Base-by-base conservation (phyloP, 2,329 filamentous ascomycete species). In the Nemania diffusa region DNA sequence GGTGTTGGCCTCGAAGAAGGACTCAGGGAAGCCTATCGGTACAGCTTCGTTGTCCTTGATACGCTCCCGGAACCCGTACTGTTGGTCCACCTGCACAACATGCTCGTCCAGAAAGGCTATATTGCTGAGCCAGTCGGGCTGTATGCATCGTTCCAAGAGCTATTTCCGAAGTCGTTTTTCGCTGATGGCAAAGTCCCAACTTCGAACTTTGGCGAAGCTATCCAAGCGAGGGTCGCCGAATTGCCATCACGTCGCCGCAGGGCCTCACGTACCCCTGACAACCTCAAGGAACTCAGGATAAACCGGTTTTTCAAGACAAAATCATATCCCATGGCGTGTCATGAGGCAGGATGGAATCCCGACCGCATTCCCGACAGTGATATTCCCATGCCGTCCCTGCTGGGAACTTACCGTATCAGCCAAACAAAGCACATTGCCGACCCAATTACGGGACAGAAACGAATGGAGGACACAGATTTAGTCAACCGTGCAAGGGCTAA, bases 61-160 rank as follows among this genome's bases (percentile, higher is more conserved):
- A 62, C 52, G 3, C 72, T 82, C 0, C 77, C 76, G 0, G 83
- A 85, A 50, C 75, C 80, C 1, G 72, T 80, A 0, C 67, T 80
- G 24, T 51, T 82, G 3, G 63, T 85, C 0, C 84, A 85, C 66
- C 73, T 85, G 5, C 79, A 85, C 74, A 84, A 84, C 71, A 82
- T 84, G 79, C 78, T 85, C 2, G 77, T 83, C 0, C 70, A 81
- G 52, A 81, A 77, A 52, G 79, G 79, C 0, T 79, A 81, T 44
- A 75, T 85, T n/a, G 65, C 57, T 1, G 27, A 75, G 29, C 73
- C 74, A 1, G 59, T 82, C 1, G 76, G 73, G 1, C 44, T 84
- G 3, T 83, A 75, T 52, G 67, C 44, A 1, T 69, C 57, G 3
- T 60, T 82, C 0, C 44, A 76, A 44, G 53, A 71, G 6, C 40